These are phyloP conservation scores for Furcasterigmium sp. DNA, from an alignment of 2,329 filamentous ascomycete genomes.

Conservation along the genomic window DNA sequence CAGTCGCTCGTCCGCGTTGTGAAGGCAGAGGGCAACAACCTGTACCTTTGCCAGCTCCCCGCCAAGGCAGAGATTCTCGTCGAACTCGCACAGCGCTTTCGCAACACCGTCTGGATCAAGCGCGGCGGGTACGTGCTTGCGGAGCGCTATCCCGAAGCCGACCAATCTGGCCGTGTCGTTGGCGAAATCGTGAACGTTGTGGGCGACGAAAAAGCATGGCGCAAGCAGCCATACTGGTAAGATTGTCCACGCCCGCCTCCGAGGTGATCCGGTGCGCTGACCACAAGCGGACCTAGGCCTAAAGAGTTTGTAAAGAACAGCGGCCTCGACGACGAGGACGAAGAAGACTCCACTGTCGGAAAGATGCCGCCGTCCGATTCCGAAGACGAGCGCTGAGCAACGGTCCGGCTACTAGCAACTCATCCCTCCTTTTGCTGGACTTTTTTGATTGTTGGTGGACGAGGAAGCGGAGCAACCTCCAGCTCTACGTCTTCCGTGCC, in stretches of 20 bases:
- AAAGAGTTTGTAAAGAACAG: constrained; percentile 67
- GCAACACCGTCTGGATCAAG: constrained; percentile 91
- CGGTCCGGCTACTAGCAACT: not conserved
- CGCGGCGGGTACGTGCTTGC: constrained; percentile 83
- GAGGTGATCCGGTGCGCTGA: not conserved
- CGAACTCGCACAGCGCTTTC: constrained; percentile 79
- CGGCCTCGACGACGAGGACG: constrained; percentile 60
- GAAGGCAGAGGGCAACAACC: constrained; percentile 81
- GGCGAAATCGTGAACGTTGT: constrained; percentile 94
- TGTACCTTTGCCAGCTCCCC: constrained; percentile 75
- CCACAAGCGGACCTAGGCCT: constrained; percentile 55
- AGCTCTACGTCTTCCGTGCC: constrained; percentile 41
- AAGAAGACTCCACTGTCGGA: constrained; percentile 74
- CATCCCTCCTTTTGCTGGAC: constrained; percentile 15
- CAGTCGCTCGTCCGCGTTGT: constrained; percentile 71
- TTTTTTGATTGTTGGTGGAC: constrained; percentile 9
- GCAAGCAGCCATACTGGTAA: constrained; percentile 84
- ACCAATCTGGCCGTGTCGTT: constrained; percentile 70
- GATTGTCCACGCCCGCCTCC: constrained; percentile 13
- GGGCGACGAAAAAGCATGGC: constrained; percentile 85
- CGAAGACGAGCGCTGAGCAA: constrained; percentile 55
- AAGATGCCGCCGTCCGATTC: constrained; percentile 81
- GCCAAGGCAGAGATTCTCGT: constrained; percentile 62
- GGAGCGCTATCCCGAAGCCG: constrained; percentile 58
- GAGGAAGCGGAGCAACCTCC: constrained; percentile 4